Evolutionary conservation across 106 monocot genomes (phyloP).

Genomic region (Xerophyta viscosa): DNA sequence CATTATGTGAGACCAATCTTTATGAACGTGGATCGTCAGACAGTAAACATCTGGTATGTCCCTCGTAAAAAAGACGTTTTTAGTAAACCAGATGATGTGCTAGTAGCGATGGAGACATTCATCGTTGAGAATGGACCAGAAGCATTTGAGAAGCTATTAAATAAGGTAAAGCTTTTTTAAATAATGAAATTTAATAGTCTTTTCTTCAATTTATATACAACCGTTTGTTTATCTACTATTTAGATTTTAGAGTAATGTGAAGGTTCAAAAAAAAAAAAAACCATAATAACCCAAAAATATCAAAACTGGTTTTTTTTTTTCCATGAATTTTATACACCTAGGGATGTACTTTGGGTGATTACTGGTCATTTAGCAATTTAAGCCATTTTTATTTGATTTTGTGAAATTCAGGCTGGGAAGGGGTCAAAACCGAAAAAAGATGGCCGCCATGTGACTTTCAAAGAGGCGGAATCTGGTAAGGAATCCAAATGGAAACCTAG

Average conservation of each 20-base stretch:
- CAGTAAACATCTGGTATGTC: conserved; percentile 44
- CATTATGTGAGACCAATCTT: conserved; percentile 54
- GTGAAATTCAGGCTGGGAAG: not conserved
- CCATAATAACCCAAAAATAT: too few relatives aligned
- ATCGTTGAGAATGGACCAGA: conserved; percentile 71
- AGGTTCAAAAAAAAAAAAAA: too few relatives aligned
- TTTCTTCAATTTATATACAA: too few relatives aligned
- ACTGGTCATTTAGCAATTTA: too few relatives aligned
- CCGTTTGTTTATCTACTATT: too few relatives aligned
- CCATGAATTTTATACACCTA: too few relatives aligned
- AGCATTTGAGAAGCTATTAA: conserved; percentile 73
- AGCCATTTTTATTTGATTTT: not conserved
- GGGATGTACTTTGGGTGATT: too few relatives aligned
- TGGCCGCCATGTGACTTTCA: not conserved
- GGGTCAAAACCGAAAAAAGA: not conserved
- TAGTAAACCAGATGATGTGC: conserved; percentile 47
- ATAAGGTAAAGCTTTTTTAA: too few relatives aligned
- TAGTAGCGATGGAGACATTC: conserved; percentile 68
- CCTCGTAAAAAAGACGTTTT: conserved; percentile 37
- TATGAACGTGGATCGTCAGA: conserved; percentile 45
- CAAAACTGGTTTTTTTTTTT: not conserved
- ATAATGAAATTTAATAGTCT: too few relatives aligned
- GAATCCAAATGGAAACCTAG: conserved; percentile 11
- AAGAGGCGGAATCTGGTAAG: conserved; percentile 24
- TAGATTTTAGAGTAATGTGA: too few relatives aligned